Evolutionary conservation across 331 rosid genomes (phyloP).

Genomic region (Telfairia occidentalis): DNA sequence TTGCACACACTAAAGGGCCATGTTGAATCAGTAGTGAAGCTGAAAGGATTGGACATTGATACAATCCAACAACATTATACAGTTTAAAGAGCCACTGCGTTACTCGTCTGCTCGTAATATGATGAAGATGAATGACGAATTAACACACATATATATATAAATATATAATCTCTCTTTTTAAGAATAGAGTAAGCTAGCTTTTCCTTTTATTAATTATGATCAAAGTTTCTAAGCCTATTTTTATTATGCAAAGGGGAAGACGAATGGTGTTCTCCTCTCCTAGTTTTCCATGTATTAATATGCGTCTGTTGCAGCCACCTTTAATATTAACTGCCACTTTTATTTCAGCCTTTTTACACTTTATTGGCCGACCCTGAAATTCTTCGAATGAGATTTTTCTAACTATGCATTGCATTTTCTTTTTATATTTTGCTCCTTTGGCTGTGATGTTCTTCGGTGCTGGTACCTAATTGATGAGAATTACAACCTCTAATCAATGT

Average conservation of each 20-base stretch:
- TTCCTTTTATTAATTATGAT: not conserved
- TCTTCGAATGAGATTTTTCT: too few species aligned
- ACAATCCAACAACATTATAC: conserved; percentile 93
- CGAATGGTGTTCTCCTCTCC: too few species aligned
- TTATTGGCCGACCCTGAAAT: not conserved
- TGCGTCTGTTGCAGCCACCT: not conserved
- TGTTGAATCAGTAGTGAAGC: conserved; percentile 95
- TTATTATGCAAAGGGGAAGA: not conserved
- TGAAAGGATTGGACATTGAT: conserved; percentile 88
- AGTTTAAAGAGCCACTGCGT: conserved; percentile 42
- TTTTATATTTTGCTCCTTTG: too few species aligned
- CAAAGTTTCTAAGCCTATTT: not conserved
- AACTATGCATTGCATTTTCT: too few species aligned
- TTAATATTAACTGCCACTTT: not conserved
- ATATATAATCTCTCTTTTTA: too few species aligned
- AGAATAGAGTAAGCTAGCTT: not conserved
- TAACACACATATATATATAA: too few species aligned
- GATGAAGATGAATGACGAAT: not conserved
- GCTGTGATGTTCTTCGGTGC: too few species aligned
- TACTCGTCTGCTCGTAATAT: not conserved
- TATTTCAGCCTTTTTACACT: not conserved
- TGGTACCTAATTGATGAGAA: too few species aligned
- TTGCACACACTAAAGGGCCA: conserved; percentile 81
- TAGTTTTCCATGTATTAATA: not conserved
- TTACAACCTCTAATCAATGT: too few species aligned